Conservation (phyloP, 441 rosid species). For the Syzygium malaccense region DNA sequence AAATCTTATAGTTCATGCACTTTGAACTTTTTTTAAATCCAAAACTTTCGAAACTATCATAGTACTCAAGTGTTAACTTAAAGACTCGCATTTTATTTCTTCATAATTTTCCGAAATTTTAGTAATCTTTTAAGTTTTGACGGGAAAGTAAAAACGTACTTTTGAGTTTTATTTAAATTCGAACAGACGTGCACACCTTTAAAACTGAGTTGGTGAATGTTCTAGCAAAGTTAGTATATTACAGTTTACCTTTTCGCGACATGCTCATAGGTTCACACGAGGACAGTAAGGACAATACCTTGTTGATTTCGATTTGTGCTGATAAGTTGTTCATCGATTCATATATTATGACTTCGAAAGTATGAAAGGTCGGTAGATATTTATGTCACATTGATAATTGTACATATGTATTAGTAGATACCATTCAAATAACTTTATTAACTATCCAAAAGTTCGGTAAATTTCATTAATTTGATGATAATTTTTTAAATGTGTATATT, state of each 20-base stretch:
- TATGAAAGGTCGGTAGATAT: neutral
- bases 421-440: neutral
- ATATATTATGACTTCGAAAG: neutral
- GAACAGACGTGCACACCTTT: neutral
- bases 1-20: neutral
- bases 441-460: neutral
- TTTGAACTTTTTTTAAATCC: neutral
- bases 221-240: neutral
- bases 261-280: neutral
- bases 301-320: neutral
- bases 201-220: neutral
- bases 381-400: rapidly evolving
- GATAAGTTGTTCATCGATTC: neutral
- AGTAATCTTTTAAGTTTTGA: neutral
- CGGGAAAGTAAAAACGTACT: neutral
- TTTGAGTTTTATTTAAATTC: neutral
- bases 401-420: neutral
- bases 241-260: neutral
- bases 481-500: neutral
- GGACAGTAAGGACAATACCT: neutral
- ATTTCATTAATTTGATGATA: neutral
- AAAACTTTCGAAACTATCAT: neutral
- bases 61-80: neutral
- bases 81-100: neutral
- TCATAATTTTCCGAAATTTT: neutral